Evolutionary conservation across 345 rosid genomes (phyloP), one percentile per base, ranked within the genome.

Genomic region (Brassica juncea): DNA sequence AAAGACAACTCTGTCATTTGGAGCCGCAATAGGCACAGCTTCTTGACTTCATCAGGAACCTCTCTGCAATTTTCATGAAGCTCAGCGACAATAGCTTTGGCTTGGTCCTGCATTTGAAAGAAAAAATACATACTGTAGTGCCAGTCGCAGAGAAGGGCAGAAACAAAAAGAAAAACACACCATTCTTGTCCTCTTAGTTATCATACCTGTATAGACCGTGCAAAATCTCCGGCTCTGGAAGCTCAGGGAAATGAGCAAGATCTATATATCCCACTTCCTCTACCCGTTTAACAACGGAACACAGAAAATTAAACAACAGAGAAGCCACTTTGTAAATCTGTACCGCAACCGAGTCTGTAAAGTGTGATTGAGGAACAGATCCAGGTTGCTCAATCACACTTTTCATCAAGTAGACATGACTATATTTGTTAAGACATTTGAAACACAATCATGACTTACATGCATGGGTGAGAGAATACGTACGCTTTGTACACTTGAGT

Each of bases 151-250:
- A 72, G 2, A 55, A 5, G 1, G 66, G 14, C 8, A 6, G 6
- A 47, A 47, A 47, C 7, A 23, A 54, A 1, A 54, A 11, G 10
- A 61, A n/a, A 35, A 23, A 65, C 55, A 47, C 55, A 47, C 64
- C 35, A 6, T 15, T 73, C 69, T 47, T 42, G 7, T 44, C 1
- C 68, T 72, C 7, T 21, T 2, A 67, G 12, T 58, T 23, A 32
- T 32, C 11, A n/a, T 82, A 94, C 98, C 98, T 94, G 97, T 74
- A 93, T 74, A 93, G 72, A 35, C 94, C 97, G 62, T 91, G 99
- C 65, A 93, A 86, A 68, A 95, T 93, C 81, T 93, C 94, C 4
- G 93, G 98, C 94, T 93, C 88, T 31, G 97, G 96, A 66, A 95
- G 94, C 89, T 93, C 99, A 0, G 98, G 97, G 82, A 93, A 86